Evolutionary conservation across 768 basidiomycete genomes (phyloP), one percentile per base, ranked within the genome.

Genomic region (Sporobolomyces phaffii): DNA sequence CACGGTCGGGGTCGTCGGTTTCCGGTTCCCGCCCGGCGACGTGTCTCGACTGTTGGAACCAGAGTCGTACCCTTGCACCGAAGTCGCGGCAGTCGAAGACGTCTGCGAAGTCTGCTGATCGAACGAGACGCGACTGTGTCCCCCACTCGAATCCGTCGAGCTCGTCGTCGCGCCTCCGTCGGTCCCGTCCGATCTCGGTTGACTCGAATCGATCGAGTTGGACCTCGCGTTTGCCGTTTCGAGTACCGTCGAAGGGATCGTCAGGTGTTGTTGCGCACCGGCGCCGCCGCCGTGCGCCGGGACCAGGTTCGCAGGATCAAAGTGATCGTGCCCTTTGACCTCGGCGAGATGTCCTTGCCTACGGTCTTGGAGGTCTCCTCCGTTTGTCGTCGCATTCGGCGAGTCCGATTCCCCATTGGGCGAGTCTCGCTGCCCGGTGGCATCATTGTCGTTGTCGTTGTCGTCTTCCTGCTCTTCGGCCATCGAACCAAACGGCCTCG

Each of bases 401-500:
- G n/a, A n/a, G n/a, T n/a, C n/a, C n/a, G n/a, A n/a, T n/a, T n/a
- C n/a, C n/a, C n/a, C n/a, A n/a, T n/a, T n/a, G n/a, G n/a, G n/a
- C n/a, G n/a, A n/a, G n/a, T n/a, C n/a, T n/a, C n/a, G n/a, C n/a
- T n/a, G n/a, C n/a, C n/a, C n/a, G n/a, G n/a, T n/a, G n/a, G n/a
- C n/a, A n/a, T n/a, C n/a, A n/a, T n/a, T n/a, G n/a, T n/a, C n/a
- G n/a, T n/a, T n/a, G n/a, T n/a, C n/a, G n/a, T n/a, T n/a, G n/a
- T n/a, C n/a, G n/a, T n/a, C n/a, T 26, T 36, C 41, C n/a, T 44
- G 24, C 29, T 44, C 49, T 26, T 58, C 63, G 7, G 20, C 24
- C n/a, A 38, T n/a, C 36, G 29, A 17, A 11, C 62, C 62, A 17
- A 60, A 65, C 38, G 64, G 64, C 45, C 45, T 31, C 24, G 33